Evolutionary conservation across 2,329 filamentous ascomycete genomes (phyloP).

Genomic region (Fonsecaea monophora): DNA sequence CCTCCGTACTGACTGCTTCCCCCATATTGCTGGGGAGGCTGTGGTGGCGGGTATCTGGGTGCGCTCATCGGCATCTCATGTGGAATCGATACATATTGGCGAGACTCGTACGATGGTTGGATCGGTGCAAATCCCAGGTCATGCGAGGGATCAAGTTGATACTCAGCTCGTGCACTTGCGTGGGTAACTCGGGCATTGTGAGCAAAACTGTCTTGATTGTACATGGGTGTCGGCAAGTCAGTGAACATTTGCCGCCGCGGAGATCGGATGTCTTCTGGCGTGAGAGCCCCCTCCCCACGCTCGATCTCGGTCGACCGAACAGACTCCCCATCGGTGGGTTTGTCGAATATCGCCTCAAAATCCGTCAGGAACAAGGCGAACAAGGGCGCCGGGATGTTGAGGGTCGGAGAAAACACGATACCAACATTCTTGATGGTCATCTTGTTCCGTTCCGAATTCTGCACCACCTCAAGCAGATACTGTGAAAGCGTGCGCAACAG

Average conservation of each 20-base stretch:
- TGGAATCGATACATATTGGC: conserved; percentile 42
- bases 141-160: conserved; percentile 58
- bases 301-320: conserved; percentile 42
- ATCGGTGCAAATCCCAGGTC: conserved; percentile 48
- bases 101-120: conserved; percentile 45
- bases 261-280: conserved; percentile 66
- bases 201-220: conserved; percentile 63
- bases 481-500: conserved; percentile 83
- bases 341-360: conserved; percentile 82
- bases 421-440: conserved; percentile 98
- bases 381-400: conserved; percentile 94
- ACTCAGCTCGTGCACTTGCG: conserved; percentile 48
- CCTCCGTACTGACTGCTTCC: conserved; percentile 42
- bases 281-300: conserved; percentile 42
- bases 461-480: conserved; percentile 90
- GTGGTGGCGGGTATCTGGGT: conserved; percentile 33
- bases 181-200: conserved; percentile 41
- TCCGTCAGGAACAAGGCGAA: conserved; percentile 94
- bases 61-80: conserved; percentile 37
- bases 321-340: conserved; percentile 54
- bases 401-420: conserved; percentile 95
- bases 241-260: conserved; percentile 71
- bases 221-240: conserved; percentile 69
- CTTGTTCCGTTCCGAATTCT: conserved; percentile 89
- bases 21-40: conserved; percentile 30